Evolutionary conservation across 2,329 filamentous ascomycete species (phyloP).

Genomic region (Huntiella abstrusa): DNA sequence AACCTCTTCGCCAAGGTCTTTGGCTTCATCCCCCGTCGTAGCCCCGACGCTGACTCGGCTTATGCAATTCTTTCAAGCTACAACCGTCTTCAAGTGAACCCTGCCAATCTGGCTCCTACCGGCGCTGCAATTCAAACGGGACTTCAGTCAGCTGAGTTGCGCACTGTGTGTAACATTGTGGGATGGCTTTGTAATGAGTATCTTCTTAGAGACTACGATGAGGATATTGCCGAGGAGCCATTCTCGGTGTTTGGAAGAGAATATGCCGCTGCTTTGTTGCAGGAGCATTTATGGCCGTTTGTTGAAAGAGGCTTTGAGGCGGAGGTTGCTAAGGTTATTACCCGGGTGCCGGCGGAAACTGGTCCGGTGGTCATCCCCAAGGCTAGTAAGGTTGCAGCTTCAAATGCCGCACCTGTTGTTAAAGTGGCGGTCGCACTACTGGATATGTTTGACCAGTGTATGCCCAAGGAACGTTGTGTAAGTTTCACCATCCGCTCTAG

Average conservation of each 20-base stretch:
- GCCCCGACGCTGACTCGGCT: slow-evolving; percentile 27
- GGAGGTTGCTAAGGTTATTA: slow-evolving; percentile 35
- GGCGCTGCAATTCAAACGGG: slow-evolving; percentile 30
- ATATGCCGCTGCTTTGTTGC: slow-evolving; percentile 34
- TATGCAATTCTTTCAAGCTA: slow-evolving; percentile 31
- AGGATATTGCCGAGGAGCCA: slow-evolving; percentile 32
- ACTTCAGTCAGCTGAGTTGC: slow-evolving; percentile 28
- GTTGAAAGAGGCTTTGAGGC: slow-evolving; percentile 34
- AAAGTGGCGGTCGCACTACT: slow-evolving; percentile 40
- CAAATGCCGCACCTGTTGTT: slow-evolving; percentile 38
- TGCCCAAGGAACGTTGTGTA: slow-evolving; percentile 45
- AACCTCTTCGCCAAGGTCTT: slow-evolving; percentile 36
- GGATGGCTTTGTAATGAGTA: slow-evolving; percentile 42
- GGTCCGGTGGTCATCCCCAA: slow-evolving; percentile 32
- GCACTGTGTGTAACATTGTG: slow-evolving; percentile 34
- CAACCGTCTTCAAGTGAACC: slow-evolving; percentile 32
- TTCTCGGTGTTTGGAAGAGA: slow-evolving; percentile 35
- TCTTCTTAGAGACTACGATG: slow-evolving; percentile 34
- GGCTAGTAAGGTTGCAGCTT: slow-evolving; percentile 30
- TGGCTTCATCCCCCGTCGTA: slow-evolving; percentile 34
- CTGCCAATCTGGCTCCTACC: slow-evolving; percentile 33
- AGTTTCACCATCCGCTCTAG: slow-evolving; percentile 15
- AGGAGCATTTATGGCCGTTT: slow-evolving; percentile 38
- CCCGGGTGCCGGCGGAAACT: slow-evolving; percentile 27
- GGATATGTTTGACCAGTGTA: slow-evolving; percentile 42